These are phyloP conservation scores for Orbilia javanica DNA, from an alignment of 2,329 filamentous ascomycete species.

Conservation along the genomic window DNA sequence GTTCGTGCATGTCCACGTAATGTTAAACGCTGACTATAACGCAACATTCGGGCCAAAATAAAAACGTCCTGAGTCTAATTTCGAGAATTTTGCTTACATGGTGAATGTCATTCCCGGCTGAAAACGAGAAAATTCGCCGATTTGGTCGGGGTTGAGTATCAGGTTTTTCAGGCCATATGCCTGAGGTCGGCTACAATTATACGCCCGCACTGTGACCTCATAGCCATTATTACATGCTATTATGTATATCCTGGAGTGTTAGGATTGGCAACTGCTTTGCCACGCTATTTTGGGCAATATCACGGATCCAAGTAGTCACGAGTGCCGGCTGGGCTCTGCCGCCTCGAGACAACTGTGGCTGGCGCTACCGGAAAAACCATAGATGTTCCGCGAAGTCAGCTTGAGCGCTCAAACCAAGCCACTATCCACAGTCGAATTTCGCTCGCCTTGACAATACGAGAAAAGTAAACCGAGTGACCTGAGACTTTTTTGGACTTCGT, in stretches of 20 bases:
- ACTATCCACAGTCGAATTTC: background rate
- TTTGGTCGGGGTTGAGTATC: conserved; percentile 19
- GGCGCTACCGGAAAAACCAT: conserved; percentile 43
- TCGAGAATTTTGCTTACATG: conserved; percentile 30
- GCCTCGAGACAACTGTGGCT: conserved; percentile 40
- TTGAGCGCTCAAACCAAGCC: background rate
- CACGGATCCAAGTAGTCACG: conserved; percentile 7
- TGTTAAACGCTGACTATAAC: conserved; percentile 10
- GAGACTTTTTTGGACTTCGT: background rate
- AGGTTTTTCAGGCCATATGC: background rate
- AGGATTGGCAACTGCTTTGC: conserved; percentile 11
- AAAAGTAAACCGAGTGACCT: background rate
- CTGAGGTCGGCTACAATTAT: background rate
- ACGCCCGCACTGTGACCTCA: conserved; percentile 16
- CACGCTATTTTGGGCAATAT: conserved; percentile 8
- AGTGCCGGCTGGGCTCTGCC: conserved; percentile 16
- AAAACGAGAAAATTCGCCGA: conserved; percentile 46
- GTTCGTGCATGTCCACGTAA: conserved; percentile 27
- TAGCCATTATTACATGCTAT: background rate
- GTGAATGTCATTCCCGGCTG: conserved; percentile 7
- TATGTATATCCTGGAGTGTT: background rate
- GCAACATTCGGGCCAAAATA: background rate
- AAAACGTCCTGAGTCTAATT: conserved; percentile 12
- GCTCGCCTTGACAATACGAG: background rate
- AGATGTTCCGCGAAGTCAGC: conserved; percentile 31